Percentiles rank a stretch among this genome's conserved stretches.
Evolutionary conservation across 208 protist genomes (phyloP).

Genomic region (Crithidia fasciculata): DNA sequence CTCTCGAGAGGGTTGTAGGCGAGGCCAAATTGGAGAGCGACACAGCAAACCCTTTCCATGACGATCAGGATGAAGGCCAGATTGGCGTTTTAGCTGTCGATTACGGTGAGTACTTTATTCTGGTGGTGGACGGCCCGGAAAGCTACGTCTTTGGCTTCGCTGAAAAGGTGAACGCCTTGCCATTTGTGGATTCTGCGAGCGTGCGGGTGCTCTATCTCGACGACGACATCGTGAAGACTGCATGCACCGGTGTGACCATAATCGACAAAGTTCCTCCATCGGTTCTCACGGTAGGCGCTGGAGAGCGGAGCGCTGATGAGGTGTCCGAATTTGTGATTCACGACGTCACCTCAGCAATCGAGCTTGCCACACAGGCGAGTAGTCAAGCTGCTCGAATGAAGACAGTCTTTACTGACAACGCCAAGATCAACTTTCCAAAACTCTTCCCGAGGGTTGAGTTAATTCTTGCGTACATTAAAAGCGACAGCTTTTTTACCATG

Average conservation of each 20-base stretch:
- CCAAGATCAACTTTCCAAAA: slow-evolving; percentile 68
- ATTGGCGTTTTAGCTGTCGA: slow-evolving; percentile 51
- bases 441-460: slow-evolving; percentile 66
- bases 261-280: slow-evolving; percentile 67
- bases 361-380: slow-evolving; percentile 39
- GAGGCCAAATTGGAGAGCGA: slow-evolving; percentile 37
- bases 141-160: slow-evolving; percentile 57
- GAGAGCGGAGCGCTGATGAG: slow-evolving; percentile 58
- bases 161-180: slow-evolving; percentile 37
- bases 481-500: slow-evolving; percentile 62
- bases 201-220: slow-evolving; percentile 66
- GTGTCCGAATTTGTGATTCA: slow-evolving; percentile 46
- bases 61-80: background rate
- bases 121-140: slow-evolving; percentile 68
- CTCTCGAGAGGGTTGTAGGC: slow-evolving; percentile 21
- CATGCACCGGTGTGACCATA: slow-evolving; percentile 29
- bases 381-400: slow-evolving; percentile 28
- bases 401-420: slow-evolving; percentile 60
- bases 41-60: slow-evolving; percentile 33
- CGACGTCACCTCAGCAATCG: slow-evolving; percentile 57
- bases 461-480: slow-evolving; percentile 56
- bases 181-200: slow-evolving; percentile 29
- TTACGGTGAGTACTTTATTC: slow-evolving; percentile 72
- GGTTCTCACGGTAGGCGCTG: slow-evolving; percentile 19
- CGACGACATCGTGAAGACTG: slow-evolving; percentile 54